Conservation (phyloP, 192 early-diverging fungal species). For the Lobosporangium transversale region DNA sequence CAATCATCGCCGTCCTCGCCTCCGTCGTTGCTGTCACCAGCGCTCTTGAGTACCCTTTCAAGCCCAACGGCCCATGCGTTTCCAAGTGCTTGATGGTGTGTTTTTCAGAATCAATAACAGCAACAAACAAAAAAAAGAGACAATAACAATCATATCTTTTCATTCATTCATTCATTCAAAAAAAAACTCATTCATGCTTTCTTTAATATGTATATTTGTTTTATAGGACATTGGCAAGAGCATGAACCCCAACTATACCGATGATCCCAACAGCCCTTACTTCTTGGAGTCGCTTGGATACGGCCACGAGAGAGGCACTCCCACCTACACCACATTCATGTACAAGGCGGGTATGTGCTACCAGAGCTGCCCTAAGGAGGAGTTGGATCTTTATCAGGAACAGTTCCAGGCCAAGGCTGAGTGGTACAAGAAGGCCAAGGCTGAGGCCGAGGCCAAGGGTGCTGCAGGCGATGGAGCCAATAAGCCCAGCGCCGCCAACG, state of each 20-base stretch:
- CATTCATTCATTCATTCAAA: background rate
- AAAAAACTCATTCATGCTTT: too few relatives aligned
- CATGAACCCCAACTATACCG: conserved; percentile 24
- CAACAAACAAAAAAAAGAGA: too few relatives aligned
- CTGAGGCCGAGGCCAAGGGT: background rate
- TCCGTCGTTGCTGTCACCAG: conserved; percentile 24
- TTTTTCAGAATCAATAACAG: background rate
- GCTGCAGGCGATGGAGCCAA: background rate
- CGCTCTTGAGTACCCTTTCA: conserved; percentile 37
- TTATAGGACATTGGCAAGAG: conserved; percentile 21
- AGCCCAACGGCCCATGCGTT: conserved; percentile 21
- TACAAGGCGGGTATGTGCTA: conserved; percentile 22
- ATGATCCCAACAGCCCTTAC: conserved; percentile 17
- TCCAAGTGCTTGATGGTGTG: conserved; percentile 22
- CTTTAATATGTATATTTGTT: too few relatives aligned
- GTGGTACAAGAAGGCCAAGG: background rate
- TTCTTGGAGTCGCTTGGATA: conserved; percentile 18
- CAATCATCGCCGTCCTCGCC: conserved; percentile 21
- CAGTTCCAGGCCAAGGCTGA: conserved; percentile 19
- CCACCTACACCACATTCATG: conserved; percentile 26
- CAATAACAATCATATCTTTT: background rate
- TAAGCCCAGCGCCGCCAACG: background rate
- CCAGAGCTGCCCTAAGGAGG: background rate
- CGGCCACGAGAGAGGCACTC: conserved; percentile 24
- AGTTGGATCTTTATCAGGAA: conserved; percentile 14